Percentiles rank a stretch among this genome's conserved stretches.
These are phyloP conservation scores for Phaeosphaeriaceae sp. DNA, from an alignment of 2,329 filamentous ascomycete species.

Conservation along the genomic window DNA sequence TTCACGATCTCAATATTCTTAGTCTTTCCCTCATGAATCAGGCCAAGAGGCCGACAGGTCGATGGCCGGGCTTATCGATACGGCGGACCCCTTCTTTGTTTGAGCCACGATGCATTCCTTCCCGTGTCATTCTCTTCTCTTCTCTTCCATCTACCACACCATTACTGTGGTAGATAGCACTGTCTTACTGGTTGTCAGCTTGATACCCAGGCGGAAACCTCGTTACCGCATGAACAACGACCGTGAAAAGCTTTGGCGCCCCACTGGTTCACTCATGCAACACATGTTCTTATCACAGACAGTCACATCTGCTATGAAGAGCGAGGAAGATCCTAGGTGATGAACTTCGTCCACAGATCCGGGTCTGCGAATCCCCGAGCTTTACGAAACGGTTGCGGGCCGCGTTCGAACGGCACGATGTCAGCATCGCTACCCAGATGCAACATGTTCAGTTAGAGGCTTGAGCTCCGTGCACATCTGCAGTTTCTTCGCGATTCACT, in stretches of 20 bases:
- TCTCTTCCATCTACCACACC: background rate
- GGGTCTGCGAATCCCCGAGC: background rate
- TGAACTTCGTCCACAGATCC: background rate
- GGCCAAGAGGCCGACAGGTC: too few relatives aligned
- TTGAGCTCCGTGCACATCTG: background rate
- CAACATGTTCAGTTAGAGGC: constrained; percentile 1
- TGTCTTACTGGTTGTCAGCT: background rate
- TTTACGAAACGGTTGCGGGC: constrained; percentile 1
- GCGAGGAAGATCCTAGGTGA: background rate
- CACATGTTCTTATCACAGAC: background rate
- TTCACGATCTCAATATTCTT: background rate
- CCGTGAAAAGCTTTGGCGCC: too few relatives aligned
- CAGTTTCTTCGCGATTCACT: constrained; percentile 2
- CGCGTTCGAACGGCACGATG: background rate
- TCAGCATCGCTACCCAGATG: constrained; percentile 1
- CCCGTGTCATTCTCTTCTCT: background rate
- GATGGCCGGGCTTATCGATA: background rate
- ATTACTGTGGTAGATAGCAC: background rate
- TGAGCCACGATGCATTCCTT: background rate
- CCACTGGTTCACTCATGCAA: background rate
- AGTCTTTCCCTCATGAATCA: too few relatives aligned
- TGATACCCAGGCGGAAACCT: background rate
- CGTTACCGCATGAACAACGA: background rate
- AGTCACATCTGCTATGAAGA: background rate
- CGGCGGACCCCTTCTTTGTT: background rate